Evolutionary conservation across 129 eudicot genomes (phyloP), one percentile per base, ranked within the genome.

Genomic region (Artemisia annua): DNA sequence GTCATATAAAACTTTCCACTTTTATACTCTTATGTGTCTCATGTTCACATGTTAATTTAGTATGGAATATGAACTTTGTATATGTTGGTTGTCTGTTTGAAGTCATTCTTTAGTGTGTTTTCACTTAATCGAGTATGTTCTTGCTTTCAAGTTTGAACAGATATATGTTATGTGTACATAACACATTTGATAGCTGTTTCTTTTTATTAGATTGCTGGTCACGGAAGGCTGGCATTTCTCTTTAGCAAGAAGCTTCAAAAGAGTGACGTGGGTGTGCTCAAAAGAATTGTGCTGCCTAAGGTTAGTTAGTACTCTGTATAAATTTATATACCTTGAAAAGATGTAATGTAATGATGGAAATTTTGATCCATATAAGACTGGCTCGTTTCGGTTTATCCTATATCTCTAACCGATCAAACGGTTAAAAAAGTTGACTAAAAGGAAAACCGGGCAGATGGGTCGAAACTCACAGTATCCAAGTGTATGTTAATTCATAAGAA

Each of bases 201-300:
- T 74, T 44, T 52, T 43, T 49, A 58, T 78, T 75, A 90, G 97
- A 88, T 54, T 11, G 79, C 74, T 50, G 88, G 85, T 80, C 79
- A 77, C 7, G 67, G 87, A 43, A 85, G 84, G 66, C 65, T 95
- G 30, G 68, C 70, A 20, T 88, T 84, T 85, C 93, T 95, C 70
- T 95, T 95, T 69, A 75, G 88, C 75, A 95, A 95, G 90, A 85
- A 88, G 77, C 95, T 95, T 13, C 85, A 88, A 74, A 90, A 88
- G 63, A 95, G 97, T 30, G 99, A 95, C 48, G 97, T 95, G 1
- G 74, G 91, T 13, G 70, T 75, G 52, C 88, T 95, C 51, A 86
- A 90, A 73, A 70, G 99, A 76, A 91, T 91, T 62, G 83, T 95
- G 48, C 82, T 95, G 24, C 99, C 99, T 30, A 95, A 95, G 99